These are phyloP conservation scores for Aureobasidium lini DNA, from an alignment of 2,329 filamentous ascomycete genomes.

Conservation along the genomic window DNA sequence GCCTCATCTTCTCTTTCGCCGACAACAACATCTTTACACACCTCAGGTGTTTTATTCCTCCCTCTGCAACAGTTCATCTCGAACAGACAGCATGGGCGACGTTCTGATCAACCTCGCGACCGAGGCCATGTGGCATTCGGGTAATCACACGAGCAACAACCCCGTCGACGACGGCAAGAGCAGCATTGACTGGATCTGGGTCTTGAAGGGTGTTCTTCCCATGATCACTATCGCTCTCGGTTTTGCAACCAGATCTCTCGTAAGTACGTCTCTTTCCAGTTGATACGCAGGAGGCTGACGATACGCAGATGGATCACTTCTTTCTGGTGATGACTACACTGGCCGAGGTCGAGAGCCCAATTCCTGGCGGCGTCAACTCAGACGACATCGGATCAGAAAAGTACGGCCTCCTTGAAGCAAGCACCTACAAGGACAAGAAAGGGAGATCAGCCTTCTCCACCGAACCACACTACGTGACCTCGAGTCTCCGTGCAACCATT, in stretches of 20 bases:
- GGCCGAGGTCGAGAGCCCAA: neutral
- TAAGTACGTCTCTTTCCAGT: neutral
- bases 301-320: neutral
- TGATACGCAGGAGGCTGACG: neutral
- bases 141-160: neutral
- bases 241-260: neutral
- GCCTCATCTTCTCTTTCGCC: too few species aligned
- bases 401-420: slow-evolving; percentile 6
- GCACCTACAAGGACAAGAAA: neutral
- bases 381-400: slow-evolving; percentile 1
- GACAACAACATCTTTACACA: too few species aligned
- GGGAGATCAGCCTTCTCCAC: neutral
- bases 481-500: slow-evolving; percentile 13
- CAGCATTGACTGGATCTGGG: neutral
- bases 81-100: too few species aligned
- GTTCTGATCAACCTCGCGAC: neutral
- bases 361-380: slow-evolving; percentile 4
- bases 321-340: neutral
- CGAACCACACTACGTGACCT: neutral
- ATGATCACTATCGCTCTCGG: neutral
- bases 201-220: neutral
- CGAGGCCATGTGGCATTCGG: neutral
- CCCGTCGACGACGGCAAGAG: neutral
- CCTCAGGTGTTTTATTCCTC: too few species aligned
- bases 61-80: too few species aligned